These are phyloP conservation scores for Yamadazyma akitaensis DNA, from an alignment of 805 yeast species.

Conservation along the genomic window DNA sequence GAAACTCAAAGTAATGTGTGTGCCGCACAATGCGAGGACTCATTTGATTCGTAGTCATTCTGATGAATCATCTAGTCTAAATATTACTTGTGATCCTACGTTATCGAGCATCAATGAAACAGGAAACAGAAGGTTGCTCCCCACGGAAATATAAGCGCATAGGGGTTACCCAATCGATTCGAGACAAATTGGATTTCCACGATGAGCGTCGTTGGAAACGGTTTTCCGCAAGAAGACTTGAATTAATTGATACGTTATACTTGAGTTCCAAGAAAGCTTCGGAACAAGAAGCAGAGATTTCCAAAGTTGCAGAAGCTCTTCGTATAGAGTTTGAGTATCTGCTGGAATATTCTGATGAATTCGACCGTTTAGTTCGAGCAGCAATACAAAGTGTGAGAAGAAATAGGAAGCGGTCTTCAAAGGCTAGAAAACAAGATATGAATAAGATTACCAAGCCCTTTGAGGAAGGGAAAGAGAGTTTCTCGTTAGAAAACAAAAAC, in stretches of 20 bases:
- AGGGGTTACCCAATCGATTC: conserved; percentile 56
- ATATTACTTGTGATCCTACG: not conserved
- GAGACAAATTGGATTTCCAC: conserved; percentile 63
- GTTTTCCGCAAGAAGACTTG: conserved; percentile 86
- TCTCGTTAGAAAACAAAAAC: not conserved
- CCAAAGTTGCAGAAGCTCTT: conserved; percentile 71
- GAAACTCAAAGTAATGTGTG: not conserved
- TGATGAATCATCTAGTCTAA: conserved; percentile 6
- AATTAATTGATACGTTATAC: conserved; percentile 74
- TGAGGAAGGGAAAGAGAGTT: not conserved
- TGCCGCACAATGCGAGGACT: conserved; percentile 7
- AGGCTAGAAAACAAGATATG: conserved; percentile 15
- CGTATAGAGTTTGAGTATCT: conserved; percentile 77
- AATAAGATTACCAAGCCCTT: not conserved
- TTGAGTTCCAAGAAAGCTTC: conserved; percentile 73
- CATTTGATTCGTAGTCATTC: conserved; percentile 5
- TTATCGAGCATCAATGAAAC: not conserved
- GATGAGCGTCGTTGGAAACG: conserved; percentile 87
- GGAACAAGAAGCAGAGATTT: conserved; percentile 85
- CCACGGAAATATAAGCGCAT: conserved; percentile 28
- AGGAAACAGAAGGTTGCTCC: conserved; percentile 6
- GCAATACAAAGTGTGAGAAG: conserved; percentile 92
- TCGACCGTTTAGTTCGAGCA: conserved; percentile 85
- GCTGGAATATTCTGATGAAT: conserved; percentile 57
- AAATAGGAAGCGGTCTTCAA: conserved; percentile 67